Evolutionary conservation across 768 basidiomycete genomes (phyloP).

Genomic region (Lactarius evosmus): DNA sequence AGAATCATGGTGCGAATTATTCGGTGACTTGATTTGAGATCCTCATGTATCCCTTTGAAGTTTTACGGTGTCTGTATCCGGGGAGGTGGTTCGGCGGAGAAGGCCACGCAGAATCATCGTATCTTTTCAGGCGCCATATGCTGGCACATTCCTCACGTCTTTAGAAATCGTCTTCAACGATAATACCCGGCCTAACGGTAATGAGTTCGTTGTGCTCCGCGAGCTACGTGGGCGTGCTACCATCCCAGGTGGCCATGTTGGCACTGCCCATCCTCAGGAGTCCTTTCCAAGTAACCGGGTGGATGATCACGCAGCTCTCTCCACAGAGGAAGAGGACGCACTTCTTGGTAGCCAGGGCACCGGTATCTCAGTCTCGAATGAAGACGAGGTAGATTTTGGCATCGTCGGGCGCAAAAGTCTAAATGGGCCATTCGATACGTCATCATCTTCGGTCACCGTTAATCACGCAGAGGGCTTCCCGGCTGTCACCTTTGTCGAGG

Average conservation of each 20-base stretch:
- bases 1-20: constrained; percentile 5
- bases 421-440: constrained; percentile 14
- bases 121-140: constrained; percentile 4
- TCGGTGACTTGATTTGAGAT: background rate
- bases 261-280: background rate
- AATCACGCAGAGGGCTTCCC: constrained; percentile 12
- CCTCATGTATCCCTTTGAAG: background rate
- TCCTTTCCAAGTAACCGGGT: background rate
- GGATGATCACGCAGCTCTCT: background rate
- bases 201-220: constrained; percentile 9
- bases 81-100: background rate
- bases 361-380: constrained; percentile 33
- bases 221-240: constrained; percentile 5
- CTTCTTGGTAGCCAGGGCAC: constrained; percentile 49
- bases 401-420: constrained; percentile 43
- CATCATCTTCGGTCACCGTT: constrained; percentile 22
- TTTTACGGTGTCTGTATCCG: background rate
- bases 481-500: constrained; percentile 20
- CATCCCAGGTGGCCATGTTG: background rate
- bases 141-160: background rate
- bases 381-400: constrained; percentile 48
- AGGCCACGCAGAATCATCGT: background rate
- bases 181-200: background rate
- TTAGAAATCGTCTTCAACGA: constrained; percentile 9
- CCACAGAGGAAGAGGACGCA: constrained; percentile 6